phyloP scores from a whole-genome alignment of 1,284 basidiomycete genomes.

The Ustilago nuda region DNA sequence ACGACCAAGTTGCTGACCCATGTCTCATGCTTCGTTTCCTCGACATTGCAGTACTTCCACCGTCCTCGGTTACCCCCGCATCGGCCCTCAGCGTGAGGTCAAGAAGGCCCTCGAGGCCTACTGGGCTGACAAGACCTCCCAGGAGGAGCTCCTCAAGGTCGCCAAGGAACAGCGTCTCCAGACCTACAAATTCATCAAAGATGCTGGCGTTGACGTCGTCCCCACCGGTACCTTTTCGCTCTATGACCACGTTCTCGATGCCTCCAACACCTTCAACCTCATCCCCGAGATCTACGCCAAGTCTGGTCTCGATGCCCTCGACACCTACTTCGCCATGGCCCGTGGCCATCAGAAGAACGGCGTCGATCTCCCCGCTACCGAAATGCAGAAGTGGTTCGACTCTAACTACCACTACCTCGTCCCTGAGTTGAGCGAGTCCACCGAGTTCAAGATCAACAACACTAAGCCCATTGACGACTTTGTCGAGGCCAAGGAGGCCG shows the following conservation, averaged over 20 bases:
- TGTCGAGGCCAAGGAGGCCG: slow-evolving; percentile 91
- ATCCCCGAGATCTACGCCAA: slow-evolving; percentile 94
- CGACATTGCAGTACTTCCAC: slow-evolving; percentile 53
- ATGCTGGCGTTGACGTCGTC: slow-evolving; percentile 87
- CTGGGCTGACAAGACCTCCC: slow-evolving; percentile 93
- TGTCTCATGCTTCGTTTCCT: background rate
- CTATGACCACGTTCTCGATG: slow-evolving; percentile 99
- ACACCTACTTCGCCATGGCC: slow-evolving; percentile 92
- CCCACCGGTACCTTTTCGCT: slow-evolving; percentile 98
- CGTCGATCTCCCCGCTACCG: slow-evolving; percentile 95
- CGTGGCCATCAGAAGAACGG: slow-evolving; percentile 92
- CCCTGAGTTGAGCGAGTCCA: slow-evolving; percentile 91
- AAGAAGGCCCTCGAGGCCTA: slow-evolving; percentile 88
- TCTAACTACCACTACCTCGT: slow-evolving; percentile 99
- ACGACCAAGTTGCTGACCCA: slow-evolving; percentile 1
- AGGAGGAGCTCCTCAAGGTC: slow-evolving; percentile 87
- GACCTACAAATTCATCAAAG: slow-evolving; percentile 90
- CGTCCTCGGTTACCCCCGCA: slow-evolving; percentile 92
- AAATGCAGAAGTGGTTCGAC: slow-evolving; percentile 99
- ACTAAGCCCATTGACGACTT: slow-evolving; percentile 90
- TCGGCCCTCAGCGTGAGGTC: slow-evolving; percentile 94
- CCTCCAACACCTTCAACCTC: slow-evolving; percentile 95
- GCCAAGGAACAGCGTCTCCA: slow-evolving; percentile 89
- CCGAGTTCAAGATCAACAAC: slow-evolving; percentile 96
- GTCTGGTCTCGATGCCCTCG: slow-evolving; percentile 86